A percentile compares a stretch with the other conserved stretches of the same genome.
Conservation (phyloP, 306 rosid species). For the Vicia faba region DNA sequence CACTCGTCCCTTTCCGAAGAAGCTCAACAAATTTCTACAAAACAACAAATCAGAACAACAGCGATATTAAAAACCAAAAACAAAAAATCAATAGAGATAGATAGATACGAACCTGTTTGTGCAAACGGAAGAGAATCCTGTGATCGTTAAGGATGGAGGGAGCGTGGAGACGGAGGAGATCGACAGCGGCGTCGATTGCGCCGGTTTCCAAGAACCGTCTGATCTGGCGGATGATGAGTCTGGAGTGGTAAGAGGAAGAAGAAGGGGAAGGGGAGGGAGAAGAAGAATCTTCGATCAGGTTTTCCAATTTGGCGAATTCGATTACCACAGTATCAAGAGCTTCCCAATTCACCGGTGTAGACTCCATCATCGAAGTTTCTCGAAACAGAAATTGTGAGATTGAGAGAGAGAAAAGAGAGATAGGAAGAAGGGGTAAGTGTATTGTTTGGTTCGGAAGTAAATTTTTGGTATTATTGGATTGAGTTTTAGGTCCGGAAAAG, state of each 20-base stretch:
- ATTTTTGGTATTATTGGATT: not conserved
- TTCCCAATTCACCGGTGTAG: constrained; percentile 90
- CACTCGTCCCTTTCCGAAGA: constrained; percentile 75
- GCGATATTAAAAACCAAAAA: not conserved
- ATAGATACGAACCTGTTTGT: constrained; percentile 69
- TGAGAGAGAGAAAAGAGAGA: not conserved
- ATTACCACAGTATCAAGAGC: constrained; percentile 77
- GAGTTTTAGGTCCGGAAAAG: not conserved
- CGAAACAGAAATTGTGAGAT: constrained; percentile 24
- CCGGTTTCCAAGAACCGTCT: constrained; percentile 75
- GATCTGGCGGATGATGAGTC: constrained; percentile 81
- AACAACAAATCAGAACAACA: constrained; percentile 7
- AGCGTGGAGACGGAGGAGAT: constrained; percentile 75
- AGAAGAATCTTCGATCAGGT: constrained; percentile 67
- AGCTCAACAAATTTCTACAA: constrained; percentile 89
- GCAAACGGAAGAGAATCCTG: constrained; percentile 86
- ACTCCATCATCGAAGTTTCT: constrained; percentile 56
- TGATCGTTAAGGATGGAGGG: constrained; percentile 86
- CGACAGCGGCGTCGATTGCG: constrained; percentile 65
- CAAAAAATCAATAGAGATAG: not conserved
- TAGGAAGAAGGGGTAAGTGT: constrained; percentile 18
- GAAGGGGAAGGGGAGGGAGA: constrained; percentile 60
- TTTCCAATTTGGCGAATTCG: constrained; percentile 93
- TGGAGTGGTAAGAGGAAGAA: constrained; percentile 81
- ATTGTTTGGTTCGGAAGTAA: constrained; percentile 7